Base-by-base conservation (phyloP, 2,329 filamentous ascomycete genomes). In the Clonostachys byssicola region DNA sequence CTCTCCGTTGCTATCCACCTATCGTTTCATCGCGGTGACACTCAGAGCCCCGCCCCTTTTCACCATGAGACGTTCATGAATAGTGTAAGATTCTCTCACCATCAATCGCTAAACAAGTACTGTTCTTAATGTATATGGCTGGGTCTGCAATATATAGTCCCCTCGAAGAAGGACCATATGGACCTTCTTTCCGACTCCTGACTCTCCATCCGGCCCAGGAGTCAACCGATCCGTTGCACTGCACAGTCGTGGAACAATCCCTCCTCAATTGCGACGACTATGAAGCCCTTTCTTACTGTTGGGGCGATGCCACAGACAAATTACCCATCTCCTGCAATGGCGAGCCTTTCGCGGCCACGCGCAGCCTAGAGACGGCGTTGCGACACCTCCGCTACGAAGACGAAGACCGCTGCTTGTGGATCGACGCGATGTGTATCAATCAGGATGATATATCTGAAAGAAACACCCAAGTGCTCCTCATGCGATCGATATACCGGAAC, bases 271-370 rank as follows among this genome's bases (percentile, higher is more conserved):
- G 36, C 17, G 14, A 39, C 6, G 38, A 14, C 3, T 47, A 47
- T 34, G 36, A 42, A n/a, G 45, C 45, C 10, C 39, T 47, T 23
- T 47, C 45, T 12, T 47, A 47, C 33, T 18, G 16, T n/a, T 47
- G 45, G 45, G 45, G 45, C 12, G 14, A 33, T 16, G 30, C 9
- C 2, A 14, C 9, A 2, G 10, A 16, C 10, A 36, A 10, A 9
- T 13, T 14, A 9, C 14, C 30, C 30, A 44, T 44, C 14, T 17
- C 10, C 14, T 36, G 34, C 43, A 20, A 20, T 17, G 33, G 6
- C 13, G 10, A 18, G 5, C 30, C 1, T 13, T 14, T 43, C 41
- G 14, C 8, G n/a, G 43, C 38, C 30, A 44, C 33, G 16, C 14
- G 13, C 8, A 44, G 14, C 18, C 43, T 44, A 8, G 14, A 34